Base-by-base conservation (phyloP, 208 protist genomes). In the Wallacemonas sp. region DNA sequence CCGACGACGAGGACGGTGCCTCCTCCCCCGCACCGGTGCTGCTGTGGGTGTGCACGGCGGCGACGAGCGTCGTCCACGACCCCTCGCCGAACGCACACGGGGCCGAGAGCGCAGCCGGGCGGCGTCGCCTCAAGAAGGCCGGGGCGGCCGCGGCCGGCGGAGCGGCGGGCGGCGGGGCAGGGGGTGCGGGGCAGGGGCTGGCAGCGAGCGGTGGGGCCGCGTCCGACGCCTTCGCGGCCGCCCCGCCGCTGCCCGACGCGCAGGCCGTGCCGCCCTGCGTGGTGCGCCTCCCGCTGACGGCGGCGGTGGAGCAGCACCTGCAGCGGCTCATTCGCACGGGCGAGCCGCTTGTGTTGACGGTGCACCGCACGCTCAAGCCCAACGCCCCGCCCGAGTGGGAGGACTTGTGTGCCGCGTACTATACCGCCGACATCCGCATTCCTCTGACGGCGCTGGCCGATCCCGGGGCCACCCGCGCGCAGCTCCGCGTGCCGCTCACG, bases 371-470 rank as follows among this genome's bases (percentile, higher is more conserved):
- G 45, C 74, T 97, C 63, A 77, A 76, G 46, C 70, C 74, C 29
- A 72, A 72, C 41, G 77, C 72, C n/a, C 87, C 88, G 38, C 45
- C 78, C 1, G 88, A 97, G 18, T 97, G 91, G 91, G 88, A 92
- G 57, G 91, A 97, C 72, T 44, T 79, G 31, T 89, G 91, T 65
- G 86, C 89, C 23, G 64, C 42, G 41, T 86, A 86, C 68, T 97
- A 82, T 61, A 72, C 80, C 57, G 86, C 84, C 10, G 66, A 66
- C 32, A 84, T 92, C 14, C 77, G 74, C 11, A 46, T 97, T 10
- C 42, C 70, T 20, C 71, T 97, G 25, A 22, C 63, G 3, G 54
- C 67, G 18, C 59, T 97, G 26, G 32, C 70, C 7, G 85, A 87
- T 67, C 91, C 91, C 0, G 91, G 91, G 10, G 82, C 89, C 72